Evolutionary conservation across 2,329 filamentous ascomycete genomes (phyloP), one percentile per base, ranked within the genome.

Genomic region (Pseudodiploospora longispora): DNA sequence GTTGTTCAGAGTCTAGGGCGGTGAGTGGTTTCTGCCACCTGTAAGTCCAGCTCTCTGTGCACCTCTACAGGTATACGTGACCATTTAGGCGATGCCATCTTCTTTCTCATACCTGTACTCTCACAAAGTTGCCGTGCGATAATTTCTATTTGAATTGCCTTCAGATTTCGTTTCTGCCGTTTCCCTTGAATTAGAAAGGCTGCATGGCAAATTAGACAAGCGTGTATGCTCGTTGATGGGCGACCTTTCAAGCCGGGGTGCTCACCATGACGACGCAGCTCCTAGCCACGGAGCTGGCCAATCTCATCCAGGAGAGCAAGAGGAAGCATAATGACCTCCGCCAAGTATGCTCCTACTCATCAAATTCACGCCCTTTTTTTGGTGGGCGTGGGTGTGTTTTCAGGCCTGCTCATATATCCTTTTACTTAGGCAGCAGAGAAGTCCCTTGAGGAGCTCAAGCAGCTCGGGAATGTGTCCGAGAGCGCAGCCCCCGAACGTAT

Each of bases 231-330:
- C 56, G 47, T 37, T 44, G 32, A 48, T 53, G 56, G 56, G 57
- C 54, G 41, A 45, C 44, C 47, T 48, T 38, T 40, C 46, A 35
- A 44, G 45, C 52, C 39, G 47, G 43, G 42, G 47, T 47, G 54
- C 51, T 51, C 63, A 82, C 70, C 58, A 95, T 95, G 89, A 94
- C 89, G 65, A 84, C 88, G 58, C 87, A 94, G 76, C 82, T 95
- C 59, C 77, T 96, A 58, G 82, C 83, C 60, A 83, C 86, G 47
- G 90, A 96, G 76, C 79, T 96, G 63, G 80, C 84, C 59, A 94
- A 87, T 69, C 80, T 96, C 63, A 84, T 95, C 57, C 87, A 94
- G 66, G 93, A 98, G 71, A 93, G 90, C 62, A 97, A 95, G 68
- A 80, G 91, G 58, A 97, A 95, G 68, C 85, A 96, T 65, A 80